These are phyloP conservation scores for Nannochloropsis salina DNA, from an alignment of 108 stramenopile species.

Conservation along the genomic window DNA sequence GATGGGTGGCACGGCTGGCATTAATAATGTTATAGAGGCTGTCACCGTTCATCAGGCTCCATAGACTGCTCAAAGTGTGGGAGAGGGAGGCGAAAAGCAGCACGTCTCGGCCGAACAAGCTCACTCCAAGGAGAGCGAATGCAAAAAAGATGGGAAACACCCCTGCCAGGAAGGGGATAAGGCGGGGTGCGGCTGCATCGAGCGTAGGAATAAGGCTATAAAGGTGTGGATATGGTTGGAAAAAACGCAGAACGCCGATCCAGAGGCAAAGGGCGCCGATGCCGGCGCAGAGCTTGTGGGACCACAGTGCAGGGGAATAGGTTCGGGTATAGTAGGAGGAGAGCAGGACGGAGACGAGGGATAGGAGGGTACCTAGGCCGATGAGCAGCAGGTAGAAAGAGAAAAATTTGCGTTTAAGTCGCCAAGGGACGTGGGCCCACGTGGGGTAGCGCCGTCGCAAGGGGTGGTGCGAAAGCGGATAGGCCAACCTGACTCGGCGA, in stretches of 20 bases:
- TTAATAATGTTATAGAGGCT: background rate
- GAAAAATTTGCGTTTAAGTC: background rate
- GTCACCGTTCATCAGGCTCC: background rate
- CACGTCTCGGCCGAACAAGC: background rate
- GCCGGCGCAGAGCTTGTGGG: background rate
- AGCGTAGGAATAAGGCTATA: background rate
- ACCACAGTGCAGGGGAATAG: background rate
- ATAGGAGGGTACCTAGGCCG: background rate
- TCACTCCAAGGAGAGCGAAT: background rate
- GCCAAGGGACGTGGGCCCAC: background rate
- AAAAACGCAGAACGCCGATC: background rate
- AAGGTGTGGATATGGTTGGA: background rate
- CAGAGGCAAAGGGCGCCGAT: background rate
- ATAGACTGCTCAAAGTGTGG: background rate
- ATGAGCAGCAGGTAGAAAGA: background rate
- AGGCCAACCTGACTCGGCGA: background rate
- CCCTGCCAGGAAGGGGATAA: background rate
- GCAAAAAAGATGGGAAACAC: background rate
- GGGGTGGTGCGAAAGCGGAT: background rate
- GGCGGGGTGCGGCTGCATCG: background rate
- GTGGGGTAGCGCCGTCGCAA: background rate
- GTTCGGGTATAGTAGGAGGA: background rate
- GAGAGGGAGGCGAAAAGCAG: background rate
- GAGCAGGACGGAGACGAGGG: background rate
- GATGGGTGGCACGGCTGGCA: background rate